These are phyloP conservation scores for Pyracantha coccinea DNA, from an alignment of 331 rosid species.

Conservation along the genomic window DNA sequence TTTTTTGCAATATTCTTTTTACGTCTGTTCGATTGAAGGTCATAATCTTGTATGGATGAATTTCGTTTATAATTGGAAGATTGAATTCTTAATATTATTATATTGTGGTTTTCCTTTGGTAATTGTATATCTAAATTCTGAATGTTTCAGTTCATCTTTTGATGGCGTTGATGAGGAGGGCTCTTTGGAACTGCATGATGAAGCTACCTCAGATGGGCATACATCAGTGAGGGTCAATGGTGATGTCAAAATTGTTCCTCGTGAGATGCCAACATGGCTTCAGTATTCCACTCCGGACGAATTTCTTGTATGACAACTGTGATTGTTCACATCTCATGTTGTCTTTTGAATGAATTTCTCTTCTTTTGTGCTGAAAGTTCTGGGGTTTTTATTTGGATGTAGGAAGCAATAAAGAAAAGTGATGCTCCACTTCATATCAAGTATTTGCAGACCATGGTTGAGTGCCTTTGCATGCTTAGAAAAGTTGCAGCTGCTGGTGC, in stretches of 20 bases:
- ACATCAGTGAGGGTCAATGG: slow-evolving; percentile 37
- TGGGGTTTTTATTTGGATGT: slow-evolving; percentile 20
- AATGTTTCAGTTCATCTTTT: slow-evolving; percentile 57
- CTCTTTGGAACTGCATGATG: slow-evolving; percentile 46
- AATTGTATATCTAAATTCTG: neutral
- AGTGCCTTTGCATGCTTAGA: slow-evolving; percentile 95
- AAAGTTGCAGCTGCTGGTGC: slow-evolving; percentile 99
- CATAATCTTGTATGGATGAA: neutral
- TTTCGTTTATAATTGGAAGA: neutral
- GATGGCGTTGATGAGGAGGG: slow-evolving; percentile 87
- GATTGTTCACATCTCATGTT: slow-evolving; percentile 13
- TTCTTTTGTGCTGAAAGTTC: slow-evolving; percentile 26
- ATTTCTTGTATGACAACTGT: slow-evolving; percentile 70
- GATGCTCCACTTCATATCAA: slow-evolving; percentile 85
- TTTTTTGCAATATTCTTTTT: neutral
- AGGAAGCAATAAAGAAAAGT: slow-evolving; percentile 90
- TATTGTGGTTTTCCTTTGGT: neutral
- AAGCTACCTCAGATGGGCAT: slow-evolving; percentile 45
- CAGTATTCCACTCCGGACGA: slow-evolving; percentile 91
- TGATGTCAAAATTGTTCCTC: slow-evolving; percentile 38
- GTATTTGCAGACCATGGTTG: slow-evolving; percentile 96
- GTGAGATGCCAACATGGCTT: slow-evolving; percentile 90
- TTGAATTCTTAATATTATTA: neutral
- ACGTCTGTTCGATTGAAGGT: neutral
- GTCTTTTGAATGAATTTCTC: slow-evolving; percentile 7